A percentile compares a stretch with the other conserved stretches of the same genome.
phyloP scores from a whole-genome alignment of 108 stramenopile genomes.

The Cyclotella kingstonii region DNA sequence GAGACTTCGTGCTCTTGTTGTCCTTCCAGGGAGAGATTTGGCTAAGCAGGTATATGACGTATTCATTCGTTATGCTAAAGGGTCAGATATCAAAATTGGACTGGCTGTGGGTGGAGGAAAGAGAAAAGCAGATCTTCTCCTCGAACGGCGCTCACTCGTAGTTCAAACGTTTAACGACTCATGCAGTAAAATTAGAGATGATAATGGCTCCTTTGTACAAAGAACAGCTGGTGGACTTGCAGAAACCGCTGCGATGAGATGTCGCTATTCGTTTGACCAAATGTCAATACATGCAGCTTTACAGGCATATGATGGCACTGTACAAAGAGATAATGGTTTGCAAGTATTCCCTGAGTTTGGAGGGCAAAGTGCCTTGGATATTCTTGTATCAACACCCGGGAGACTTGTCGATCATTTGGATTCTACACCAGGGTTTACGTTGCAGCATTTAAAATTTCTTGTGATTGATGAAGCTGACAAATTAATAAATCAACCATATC shows the following conservation, averaged over 20 bases:
- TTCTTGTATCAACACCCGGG: constrained; percentile 95
- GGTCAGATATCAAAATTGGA: constrained; percentile 79
- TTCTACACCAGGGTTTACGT: constrained; percentile 89
- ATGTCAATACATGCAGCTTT: constrained; percentile 29
- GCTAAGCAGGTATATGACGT: constrained; percentile 86
- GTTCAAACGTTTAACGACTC: constrained; percentile 37
- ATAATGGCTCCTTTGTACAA: constrained; percentile 21
- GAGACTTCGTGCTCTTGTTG: constrained; percentile 85
- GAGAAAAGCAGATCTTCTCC: constrained; percentile 40
- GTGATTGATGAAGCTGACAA: constrained; percentile 96
- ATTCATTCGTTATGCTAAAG: constrained; percentile 73
- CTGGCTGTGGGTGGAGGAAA: constrained; percentile 78
- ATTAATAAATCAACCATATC: constrained; percentile 89
- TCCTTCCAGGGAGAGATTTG: constrained; percentile 93
- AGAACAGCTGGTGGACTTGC: constrained; percentile 28
- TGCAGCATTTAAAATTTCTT: constrained; percentile 88
- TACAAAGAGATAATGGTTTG: constrained; percentile 16
- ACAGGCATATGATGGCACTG: constrained; percentile 40
- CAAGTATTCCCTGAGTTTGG: constrained; percentile 32
- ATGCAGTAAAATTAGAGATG: constrained; percentile 24
- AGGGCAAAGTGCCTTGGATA: constrained; percentile 73
- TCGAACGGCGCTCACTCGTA: constrained; percentile 40
- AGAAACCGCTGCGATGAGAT: constrained; percentile 35
- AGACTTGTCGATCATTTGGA: constrained; percentile 91
- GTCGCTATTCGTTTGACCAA: constrained; percentile 37